These are phyloP conservation scores for Cyclospora cayetanensis DNA, from an alignment of 169 alveolate genomes.

Conservation along the genomic window DNA sequence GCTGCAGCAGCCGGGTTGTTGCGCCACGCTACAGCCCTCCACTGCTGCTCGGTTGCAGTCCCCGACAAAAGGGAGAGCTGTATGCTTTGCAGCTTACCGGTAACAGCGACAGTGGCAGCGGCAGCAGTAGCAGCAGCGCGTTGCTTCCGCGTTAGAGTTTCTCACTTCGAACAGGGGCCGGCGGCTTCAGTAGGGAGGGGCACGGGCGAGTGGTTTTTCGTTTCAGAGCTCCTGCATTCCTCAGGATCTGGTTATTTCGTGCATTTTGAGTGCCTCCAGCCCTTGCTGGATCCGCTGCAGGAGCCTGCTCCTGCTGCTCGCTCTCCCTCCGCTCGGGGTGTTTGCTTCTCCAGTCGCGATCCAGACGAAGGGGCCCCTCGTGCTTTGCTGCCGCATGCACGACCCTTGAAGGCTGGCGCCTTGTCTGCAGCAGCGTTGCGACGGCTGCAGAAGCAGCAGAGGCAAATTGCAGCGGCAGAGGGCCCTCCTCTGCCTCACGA, in stretches of 20 bases:
- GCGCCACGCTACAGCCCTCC: neutral
- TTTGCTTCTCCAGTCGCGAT: conserved; percentile 14
- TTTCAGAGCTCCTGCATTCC: conserved; percentile 24
- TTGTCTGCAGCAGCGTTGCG: too few relatives aligned
- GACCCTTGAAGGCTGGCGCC: too few relatives aligned
- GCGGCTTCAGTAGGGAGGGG: conserved; percentile 45
- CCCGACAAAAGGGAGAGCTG: conserved; percentile 49
- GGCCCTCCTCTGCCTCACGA: too few relatives aligned
- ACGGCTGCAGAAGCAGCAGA: too few relatives aligned
- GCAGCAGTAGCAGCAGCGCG: conserved; percentile 35
- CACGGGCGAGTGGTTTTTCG: conserved; percentile 12
- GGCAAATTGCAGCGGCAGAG: too few relatives aligned
- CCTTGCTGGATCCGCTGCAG: neutral
- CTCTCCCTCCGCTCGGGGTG: conserved; percentile 8
- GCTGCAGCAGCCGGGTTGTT: conserved; percentile 64
- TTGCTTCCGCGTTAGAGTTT: conserved; percentile 38
- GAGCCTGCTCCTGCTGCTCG: neutral
- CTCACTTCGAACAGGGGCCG: conserved; percentile 56
- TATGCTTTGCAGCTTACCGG: conserved; percentile 25
- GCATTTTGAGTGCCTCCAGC: conserved; percentile 20
- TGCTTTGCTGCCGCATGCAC: too few relatives aligned
- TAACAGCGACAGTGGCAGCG: conserved; percentile 54
- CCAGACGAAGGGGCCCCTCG: too few relatives aligned
- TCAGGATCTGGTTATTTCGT: neutral
- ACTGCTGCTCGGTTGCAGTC: conserved; percentile 34